Conservation (phyloP, 2,329 filamentous ascomycete genomes). For the Aspergillus latus region DNA sequence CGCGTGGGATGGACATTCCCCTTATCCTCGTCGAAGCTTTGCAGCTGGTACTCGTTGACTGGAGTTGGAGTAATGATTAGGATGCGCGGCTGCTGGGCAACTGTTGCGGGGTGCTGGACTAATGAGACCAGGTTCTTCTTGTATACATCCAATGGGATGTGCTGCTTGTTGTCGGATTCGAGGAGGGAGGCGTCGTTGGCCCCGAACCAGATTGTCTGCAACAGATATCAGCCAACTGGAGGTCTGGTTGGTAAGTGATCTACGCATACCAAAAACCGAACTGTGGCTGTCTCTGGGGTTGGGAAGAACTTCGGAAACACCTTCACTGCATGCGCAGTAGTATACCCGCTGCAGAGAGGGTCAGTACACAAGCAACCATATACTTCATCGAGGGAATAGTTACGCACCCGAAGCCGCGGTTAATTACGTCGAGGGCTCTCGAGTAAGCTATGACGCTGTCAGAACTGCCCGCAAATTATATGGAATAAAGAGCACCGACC, state of each 20-base stretch:
- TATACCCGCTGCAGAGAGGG: constrained; percentile 65
- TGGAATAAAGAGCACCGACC: constrained; percentile 50
- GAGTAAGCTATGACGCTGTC: constrained; percentile 60
- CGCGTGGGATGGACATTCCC: constrained; percentile 53
- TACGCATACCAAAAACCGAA: constrained; percentile 43
- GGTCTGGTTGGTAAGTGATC: not conserved
- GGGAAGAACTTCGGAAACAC: constrained; percentile 71
- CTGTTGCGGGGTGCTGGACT: constrained; percentile 67
- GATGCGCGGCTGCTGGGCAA: constrained; percentile 70
- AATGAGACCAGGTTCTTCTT: constrained; percentile 70
- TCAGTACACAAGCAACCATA: not conserved
- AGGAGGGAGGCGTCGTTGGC: constrained; percentile 83
- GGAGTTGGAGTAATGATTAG: constrained; percentile 77
- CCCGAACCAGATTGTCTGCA: constrained; percentile 74
- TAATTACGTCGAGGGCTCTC: constrained; percentile 79
- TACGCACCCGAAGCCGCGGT: constrained; percentile 71
- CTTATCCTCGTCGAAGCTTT: constrained; percentile 48
- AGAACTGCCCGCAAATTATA: constrained; percentile 1
- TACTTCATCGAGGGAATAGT: not conserved
- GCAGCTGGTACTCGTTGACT: constrained; percentile 70
- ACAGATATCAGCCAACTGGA: constrained; percentile 9
- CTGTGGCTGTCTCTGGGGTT: constrained; percentile 54
- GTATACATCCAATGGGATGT: constrained; percentile 75
- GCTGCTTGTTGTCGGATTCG: constrained; percentile 60
- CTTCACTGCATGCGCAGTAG: constrained; percentile 69